Evolutionary conservation across 2,329 filamentous ascomycete genomes (phyloP).

Genomic region (Botrytis medusae): DNA sequence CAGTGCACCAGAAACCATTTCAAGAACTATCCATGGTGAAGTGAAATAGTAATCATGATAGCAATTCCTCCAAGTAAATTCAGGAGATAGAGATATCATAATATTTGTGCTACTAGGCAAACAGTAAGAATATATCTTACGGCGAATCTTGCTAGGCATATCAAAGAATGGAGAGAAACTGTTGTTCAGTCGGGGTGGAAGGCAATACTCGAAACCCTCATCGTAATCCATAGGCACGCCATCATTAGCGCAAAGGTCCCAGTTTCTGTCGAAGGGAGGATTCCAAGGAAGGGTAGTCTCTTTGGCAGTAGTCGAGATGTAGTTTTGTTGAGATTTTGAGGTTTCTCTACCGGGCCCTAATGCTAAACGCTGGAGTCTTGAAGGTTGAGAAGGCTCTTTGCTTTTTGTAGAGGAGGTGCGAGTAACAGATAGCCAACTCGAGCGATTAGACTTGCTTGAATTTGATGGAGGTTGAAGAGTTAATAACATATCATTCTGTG

Average conservation of each 20-base stretch:
- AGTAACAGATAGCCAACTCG: slow-evolving; percentile 9
- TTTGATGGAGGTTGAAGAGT: not conserved
- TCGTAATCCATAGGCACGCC: not conserved
- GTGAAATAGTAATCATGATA: slow-evolving; percentile 34
- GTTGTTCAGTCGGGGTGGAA: not conserved
- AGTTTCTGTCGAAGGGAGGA: slow-evolving; percentile 24
- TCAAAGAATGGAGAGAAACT: slow-evolving; percentile 24
- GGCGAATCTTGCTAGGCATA: slow-evolving; percentile 29
- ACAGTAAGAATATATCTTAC: slow-evolving; percentile 34
- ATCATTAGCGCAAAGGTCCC: slow-evolving; percentile 24
- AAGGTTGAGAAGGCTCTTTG: not conserved
- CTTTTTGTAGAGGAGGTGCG: slow-evolving; percentile 14
- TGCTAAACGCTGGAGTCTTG: not conserved
- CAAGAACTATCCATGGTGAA: slow-evolving; percentile 33
- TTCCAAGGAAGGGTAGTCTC: slow-evolving; percentile 15
- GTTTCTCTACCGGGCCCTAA: not conserved
- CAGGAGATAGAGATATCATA: slow-evolving; percentile 33
- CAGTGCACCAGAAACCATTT: slow-evolving; percentile 31
- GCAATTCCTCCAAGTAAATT: slow-evolving; percentile 32
- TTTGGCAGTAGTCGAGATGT: not conserved
- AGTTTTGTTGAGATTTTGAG: not conserved
- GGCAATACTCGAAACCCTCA: slow-evolving; percentile 2
- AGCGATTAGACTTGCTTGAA: slow-evolving; percentile 6
- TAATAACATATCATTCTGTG: not conserved
- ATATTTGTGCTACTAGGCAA: slow-evolving; percentile 29